Conservation (phyloP, 2,329 filamentous ascomycete genomes). For the Sporothrix curviconia region DNA sequence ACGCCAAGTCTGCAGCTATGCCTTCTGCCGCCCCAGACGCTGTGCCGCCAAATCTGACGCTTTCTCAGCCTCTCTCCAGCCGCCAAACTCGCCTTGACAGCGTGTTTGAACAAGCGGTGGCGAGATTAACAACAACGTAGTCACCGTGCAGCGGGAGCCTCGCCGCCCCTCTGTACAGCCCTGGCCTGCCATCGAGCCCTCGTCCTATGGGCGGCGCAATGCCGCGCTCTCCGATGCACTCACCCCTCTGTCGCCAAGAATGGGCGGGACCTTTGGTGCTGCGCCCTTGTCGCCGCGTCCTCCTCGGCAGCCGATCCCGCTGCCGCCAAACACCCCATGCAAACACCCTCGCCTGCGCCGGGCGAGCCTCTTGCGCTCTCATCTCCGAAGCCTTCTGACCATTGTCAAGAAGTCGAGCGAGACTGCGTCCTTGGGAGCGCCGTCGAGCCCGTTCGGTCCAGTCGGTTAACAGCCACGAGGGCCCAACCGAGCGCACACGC, state of each 20-base stretch:
- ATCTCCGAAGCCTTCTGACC: conserved; percentile 36
- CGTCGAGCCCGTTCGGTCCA: conserved; percentile 18
- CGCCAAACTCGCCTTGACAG: conserved; percentile 47
- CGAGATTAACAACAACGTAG: conserved; percentile 10
- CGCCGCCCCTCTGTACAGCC: conserved; percentile 46
- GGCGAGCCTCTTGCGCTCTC: conserved; percentile 29
- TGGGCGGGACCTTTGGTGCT: conserved; percentile 19
- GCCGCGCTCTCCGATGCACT: conserved; percentile 43
- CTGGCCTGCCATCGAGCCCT: conserved; percentile 54
- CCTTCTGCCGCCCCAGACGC: conserved; percentile 27
- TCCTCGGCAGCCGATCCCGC: conserved; percentile 64
- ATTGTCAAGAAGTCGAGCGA: conserved; percentile 31
- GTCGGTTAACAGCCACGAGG: conserved; percentile 28
- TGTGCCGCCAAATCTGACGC: conserved; percentile 34
- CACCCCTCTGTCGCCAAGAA: conserved; percentile 67
- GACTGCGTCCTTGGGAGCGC: conserved; percentile 22
- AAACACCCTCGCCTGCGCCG: conserved; percentile 45
- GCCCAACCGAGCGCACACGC: conserved; percentile 38
- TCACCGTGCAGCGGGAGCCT: conserved; percentile 18
- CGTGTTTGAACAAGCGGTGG: conserved; percentile 36
- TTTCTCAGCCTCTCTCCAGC: conserved; percentile 29
- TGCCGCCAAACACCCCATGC: conserved; percentile 64
- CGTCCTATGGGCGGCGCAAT: conserved; percentile 49
- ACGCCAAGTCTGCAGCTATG: conserved; percentile 37
- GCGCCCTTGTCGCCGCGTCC: conserved; percentile 60